Evolutionary conservation across 2,329 filamentous ascomycete genomes (phyloP), one percentile per base, ranked within the genome.

Genomic region (Fusarium luffae): DNA sequence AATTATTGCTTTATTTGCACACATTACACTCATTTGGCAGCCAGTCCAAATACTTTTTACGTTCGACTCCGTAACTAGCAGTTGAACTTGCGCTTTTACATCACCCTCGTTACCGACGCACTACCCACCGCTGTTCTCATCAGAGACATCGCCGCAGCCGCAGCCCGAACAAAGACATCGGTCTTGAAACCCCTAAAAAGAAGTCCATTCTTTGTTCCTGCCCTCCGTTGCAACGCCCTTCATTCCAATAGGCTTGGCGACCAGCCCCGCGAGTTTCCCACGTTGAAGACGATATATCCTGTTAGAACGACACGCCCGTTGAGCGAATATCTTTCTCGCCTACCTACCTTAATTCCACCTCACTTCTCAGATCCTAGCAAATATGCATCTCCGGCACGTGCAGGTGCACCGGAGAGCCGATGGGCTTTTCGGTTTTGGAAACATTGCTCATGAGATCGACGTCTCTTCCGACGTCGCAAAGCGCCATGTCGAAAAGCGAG

Each of bases 351-450:
- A 18, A 40, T 30, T 23, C 23, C 25, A 42, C n/a, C 8, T 37
- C 23, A 30, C 8, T 32, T 37, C 40, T 28, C 4, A 23, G 14
- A 54, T 28, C 50, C n/a, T 37, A 46, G 44, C 57, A 68, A 77
- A 73, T n/a, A 79, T 79, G 78, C 73, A 71, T 64, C 56, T 69
- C 58, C 67, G 69, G 54, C 77, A 78, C 56, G 32, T 71, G 48
- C 76, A 74, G 58, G 67, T 75, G 43, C 78, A 77, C 54, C 74
- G 65, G 54, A 72, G 70, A 60, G 71, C 55, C 27, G 68, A 76
- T 27, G 66, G 72, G 28, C 62, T 79, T 27, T 70, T 77, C 49
- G 74, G 73, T n/a, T 70, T 77, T 47, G 75, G 74, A 32, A 71
- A 74, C 40, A 70, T 76, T 25, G 65, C 72, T 41, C 57, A 66